Conservation (phyloP, 1,284 basidiomycete species). For the Ceratorhiza oryzae-sativae region DNA sequence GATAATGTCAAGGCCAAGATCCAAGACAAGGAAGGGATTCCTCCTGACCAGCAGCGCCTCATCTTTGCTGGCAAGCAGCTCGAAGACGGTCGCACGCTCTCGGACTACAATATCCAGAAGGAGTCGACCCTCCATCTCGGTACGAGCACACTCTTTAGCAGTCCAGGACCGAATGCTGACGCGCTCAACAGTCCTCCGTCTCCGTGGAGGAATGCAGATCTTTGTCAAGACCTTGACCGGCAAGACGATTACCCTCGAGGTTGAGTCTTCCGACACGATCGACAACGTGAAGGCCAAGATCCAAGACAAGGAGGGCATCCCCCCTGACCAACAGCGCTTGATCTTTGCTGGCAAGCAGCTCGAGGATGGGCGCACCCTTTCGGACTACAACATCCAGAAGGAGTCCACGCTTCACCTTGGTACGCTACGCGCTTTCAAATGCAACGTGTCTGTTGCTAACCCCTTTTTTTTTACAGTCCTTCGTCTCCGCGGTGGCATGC, state of each 20-base stretch:
- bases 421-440: slow-evolving; percentile 53
- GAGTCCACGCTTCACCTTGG: slow-evolving; percentile 51
- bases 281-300: slow-evolving; percentile 63
- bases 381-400: slow-evolving; percentile 57
- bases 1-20: slow-evolving; percentile 63
- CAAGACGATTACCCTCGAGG: slow-evolving; percentile 56
- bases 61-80: slow-evolving; percentile 99
- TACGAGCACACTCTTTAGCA: background rate
- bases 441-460: background rate
- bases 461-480: slow-evolving; percentile 56
- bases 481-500: slow-evolving; percentile 58
- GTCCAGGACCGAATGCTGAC: slow-evolving; percentile 45
- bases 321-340: slow-evolving; percentile 57
- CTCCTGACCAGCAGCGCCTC: slow-evolving; percentile 74
- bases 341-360: slow-evolving; percentile 56
- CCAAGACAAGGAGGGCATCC: slow-evolving; percentile 58
- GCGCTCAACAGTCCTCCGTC: slow-evolving; percentile 55
- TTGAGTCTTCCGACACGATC: slow-evolving; percentile 64
- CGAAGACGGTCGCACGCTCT: slow-evolving; percentile 89
- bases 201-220: slow-evolving; percentile 59
- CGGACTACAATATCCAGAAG: slow-evolving; percentile 95
- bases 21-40: slow-evolving; percentile 58
- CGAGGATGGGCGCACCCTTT: slow-evolving; percentile 51
- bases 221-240: slow-evolving; percentile 61
- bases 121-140: slow-evolving; percentile 93